Evolutionary conservation across 2,329 filamentous ascomycete genomes (phyloP).

Genomic region (Botryotinia narcissicola): DNA sequence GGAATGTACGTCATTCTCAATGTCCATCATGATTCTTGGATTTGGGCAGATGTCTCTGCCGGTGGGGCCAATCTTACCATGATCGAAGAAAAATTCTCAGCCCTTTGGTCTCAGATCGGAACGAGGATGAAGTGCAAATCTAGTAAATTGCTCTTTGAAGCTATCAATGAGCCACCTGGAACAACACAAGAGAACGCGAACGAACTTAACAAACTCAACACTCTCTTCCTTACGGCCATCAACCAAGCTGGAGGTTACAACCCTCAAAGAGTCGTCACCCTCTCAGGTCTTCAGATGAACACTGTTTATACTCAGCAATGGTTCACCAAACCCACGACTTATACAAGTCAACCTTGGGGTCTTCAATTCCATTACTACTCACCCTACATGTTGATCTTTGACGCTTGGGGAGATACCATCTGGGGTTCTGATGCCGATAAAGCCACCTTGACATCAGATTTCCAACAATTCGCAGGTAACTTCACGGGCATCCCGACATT

Average conservation of each 20-base stretch:
- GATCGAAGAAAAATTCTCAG: constrained; percentile 56
- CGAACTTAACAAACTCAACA: constrained; percentile 54
- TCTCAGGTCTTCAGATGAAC: constrained; percentile 53
- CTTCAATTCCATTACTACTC: constrained; percentile 63
- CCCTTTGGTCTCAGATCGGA: constrained; percentile 58
- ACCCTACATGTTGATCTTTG: constrained; percentile 50
- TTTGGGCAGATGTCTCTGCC: constrained; percentile 54
- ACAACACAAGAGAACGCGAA: constrained; percentile 50
- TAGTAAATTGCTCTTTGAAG: constrained; percentile 53
- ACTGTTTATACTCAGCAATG: constrained; percentile 52
- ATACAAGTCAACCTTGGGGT: constrained; percentile 54
- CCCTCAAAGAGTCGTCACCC: constrained; percentile 52
- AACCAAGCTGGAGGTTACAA: constrained; percentile 56
- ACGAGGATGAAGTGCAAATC: constrained; percentile 54
- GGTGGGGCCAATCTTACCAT: constrained; percentile 47
- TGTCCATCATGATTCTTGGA: constrained; percentile 59
- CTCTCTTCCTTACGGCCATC: constrained; percentile 54
- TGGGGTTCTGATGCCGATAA: constrained; percentile 58
- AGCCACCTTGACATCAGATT: constrained; percentile 47
- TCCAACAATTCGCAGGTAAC: constrained; percentile 51
- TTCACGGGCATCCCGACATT: constrained; percentile 55
- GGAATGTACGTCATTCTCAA: constrained; percentile 55
- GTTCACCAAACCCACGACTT: constrained; percentile 50
- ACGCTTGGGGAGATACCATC: constrained; percentile 57
- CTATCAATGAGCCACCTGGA: constrained; percentile 58